Conservation (phyloP, 2,329 filamentous ascomycete genomes). For the Cladophialophora carrionii region DNA sequence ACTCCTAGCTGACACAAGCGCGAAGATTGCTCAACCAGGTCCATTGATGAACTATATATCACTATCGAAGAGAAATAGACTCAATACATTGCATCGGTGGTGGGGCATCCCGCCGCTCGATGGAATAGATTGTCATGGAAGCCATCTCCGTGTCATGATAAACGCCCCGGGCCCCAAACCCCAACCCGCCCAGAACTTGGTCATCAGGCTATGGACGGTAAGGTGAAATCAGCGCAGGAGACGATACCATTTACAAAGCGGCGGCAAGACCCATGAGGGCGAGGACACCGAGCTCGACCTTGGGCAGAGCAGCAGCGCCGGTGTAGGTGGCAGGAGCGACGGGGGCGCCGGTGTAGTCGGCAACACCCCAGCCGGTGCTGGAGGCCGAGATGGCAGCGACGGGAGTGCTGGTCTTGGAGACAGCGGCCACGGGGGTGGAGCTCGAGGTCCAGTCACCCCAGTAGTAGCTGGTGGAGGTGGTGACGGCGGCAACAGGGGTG, state of each 20-base stretch:
- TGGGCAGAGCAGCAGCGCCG: constrained; percentile 19
- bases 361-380: constrained; percentile 12
- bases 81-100: constrained; percentile 3
- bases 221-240: neutral
- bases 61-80: constrained; percentile 20
- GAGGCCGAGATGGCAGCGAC: constrained; percentile 11
- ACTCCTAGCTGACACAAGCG: constrained; percentile 18
- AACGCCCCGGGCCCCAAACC: neutral
- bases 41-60: constrained; percentile 18
- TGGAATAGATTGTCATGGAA: constrained; percentile 7
- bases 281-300: constrained; percentile 22
- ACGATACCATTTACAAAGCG: constrained; percentile 13
- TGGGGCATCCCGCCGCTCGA: neutral
- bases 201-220: neutral
- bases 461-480: constrained; percentile 6
- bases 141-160: constrained; percentile 1
- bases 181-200: neutral
- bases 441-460: constrained; percentile 16
- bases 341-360: constrained; percentile 9
- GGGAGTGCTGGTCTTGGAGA: constrained; percentile 2
- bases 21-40: constrained; percentile 22
- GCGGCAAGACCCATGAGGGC: constrained; percentile 20
- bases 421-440: neutral
- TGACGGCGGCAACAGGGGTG: neutral
- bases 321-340: constrained; percentile 16